Base-by-base conservation (phyloP, 108 stramenopile species). In the Nitzschia sp. region DNA sequence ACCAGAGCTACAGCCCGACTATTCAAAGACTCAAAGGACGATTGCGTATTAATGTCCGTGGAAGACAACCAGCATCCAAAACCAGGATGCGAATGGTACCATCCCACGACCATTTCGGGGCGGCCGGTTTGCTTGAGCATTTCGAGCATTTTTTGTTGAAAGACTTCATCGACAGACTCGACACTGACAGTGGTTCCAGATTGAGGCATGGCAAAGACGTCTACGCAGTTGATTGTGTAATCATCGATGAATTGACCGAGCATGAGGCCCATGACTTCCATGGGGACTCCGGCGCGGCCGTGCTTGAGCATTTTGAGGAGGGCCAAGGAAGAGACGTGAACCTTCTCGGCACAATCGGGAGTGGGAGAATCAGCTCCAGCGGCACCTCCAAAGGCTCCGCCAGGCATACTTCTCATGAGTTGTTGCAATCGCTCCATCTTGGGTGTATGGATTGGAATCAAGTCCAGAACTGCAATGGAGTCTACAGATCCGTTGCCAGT, bases 211-310 rank as follows among this genome's bases (percentile, higher is more conserved):
- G 97, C 97, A 77, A 98, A 99, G 43, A 99, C 99, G 71, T 99
- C 99, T 12, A 98, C 96, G 76, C 97, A 98, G 65, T 97, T 95
- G 66, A 99, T 97, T 53, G 97, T 98, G 84, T 98, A 99, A 52
- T 99, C 99, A 78, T 98, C 97, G 21, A 99, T 97, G 69, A 98
- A 99, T 64, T 98, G 92, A 40, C 99, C 99, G 59, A 99, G 86
- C 99, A 99, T 98, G 53, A 99, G 85, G 15, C 99, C 99, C 99
- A 99, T 99, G 55, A 99, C 98, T 82, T 99, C 98, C 98, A 99
- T 98, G 34, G 99, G 99, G 48, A 99, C 99, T 6, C 99, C 99
- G 58, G 99, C 98, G 7, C 99, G 96, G 14, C 99, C 99, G 79
- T 99, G 99, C 76, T 98, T 98, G 56, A 99, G 90, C 99, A 99